These are phyloP conservation scores for Venturia nashicola DNA, from an alignment of 2,329 filamentous ascomycete genomes.

Conservation along the genomic window DNA sequence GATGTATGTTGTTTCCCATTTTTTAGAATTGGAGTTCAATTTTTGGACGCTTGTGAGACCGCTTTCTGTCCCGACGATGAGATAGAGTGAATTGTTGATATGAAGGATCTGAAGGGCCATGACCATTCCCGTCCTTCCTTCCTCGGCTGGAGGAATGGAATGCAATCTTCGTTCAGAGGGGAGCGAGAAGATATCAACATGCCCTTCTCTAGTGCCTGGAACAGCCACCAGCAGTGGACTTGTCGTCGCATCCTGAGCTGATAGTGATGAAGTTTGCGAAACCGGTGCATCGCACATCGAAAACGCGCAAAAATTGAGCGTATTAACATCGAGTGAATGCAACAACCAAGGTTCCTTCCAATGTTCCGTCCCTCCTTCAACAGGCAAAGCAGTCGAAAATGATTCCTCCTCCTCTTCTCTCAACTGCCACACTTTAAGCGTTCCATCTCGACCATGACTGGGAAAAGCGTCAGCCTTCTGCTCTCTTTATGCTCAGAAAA, in stretches of 20 bases:
- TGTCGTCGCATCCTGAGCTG: slow-evolving; percentile 9
- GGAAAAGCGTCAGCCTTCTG: neutral
- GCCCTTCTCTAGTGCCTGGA: slow-evolving; percentile 41
- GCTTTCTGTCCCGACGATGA: slow-evolving; percentile 76
- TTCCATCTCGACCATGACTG: slow-evolving; percentile 85
- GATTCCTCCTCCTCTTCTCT: slow-evolving; percentile 44
- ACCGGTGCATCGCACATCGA: slow-evolving; percentile 36
- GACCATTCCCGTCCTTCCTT: slow-evolving; percentile 58
- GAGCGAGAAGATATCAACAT: slow-evolving; percentile 72
- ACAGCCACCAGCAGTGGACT: slow-evolving; percentile 56
- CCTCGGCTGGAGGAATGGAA: slow-evolving; percentile 35
- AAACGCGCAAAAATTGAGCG: slow-evolving; percentile 91
- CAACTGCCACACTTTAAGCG: slow-evolving; percentile 74
- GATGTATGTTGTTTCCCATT: slow-evolving; percentile 48
- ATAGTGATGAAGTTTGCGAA: neutral
- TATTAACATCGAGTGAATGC: slow-evolving; percentile 73
- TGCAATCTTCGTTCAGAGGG: slow-evolving; percentile 61
- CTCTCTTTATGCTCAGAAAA: neutral
- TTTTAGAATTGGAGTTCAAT: slow-evolving; percentile 15
- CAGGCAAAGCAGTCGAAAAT: slow-evolving; percentile 57
- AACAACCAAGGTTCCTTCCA: slow-evolving; percentile 68
- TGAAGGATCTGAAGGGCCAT: slow-evolving; percentile 61
- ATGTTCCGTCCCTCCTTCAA: slow-evolving; percentile 44
- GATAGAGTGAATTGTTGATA: slow-evolving; percentile 35
- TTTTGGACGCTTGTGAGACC: slow-evolving; percentile 61